Base-by-base conservation (phyloP, 2,329 filamentous ascomycete genomes). In the Fusarium foetens region DNA sequence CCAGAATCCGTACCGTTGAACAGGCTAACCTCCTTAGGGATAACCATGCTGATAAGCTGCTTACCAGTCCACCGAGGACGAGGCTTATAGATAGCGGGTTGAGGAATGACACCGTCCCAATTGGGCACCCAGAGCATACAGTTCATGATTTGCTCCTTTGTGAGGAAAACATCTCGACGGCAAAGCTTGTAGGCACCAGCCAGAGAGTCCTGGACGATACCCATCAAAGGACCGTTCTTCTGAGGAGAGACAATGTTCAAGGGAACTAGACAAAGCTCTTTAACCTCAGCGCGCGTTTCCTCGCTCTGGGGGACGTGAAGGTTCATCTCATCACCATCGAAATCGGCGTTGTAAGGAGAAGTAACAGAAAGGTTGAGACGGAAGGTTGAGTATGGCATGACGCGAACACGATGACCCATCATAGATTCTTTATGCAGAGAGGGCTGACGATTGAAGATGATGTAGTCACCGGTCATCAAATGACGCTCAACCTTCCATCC, bases 261-360 rank as follows among this genome's bases (percentile, higher is more conserved):
- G 1, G 96, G 96, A n/a, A 99, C 96, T 88, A 98, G 92, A 81
- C 95, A 98, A 19, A 99, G 89, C 80, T 98, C 92, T 81, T 91
- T 94, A 76, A 99, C 90, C 82, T 99, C 96, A 49, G 97, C 94
- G 68, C 96, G 93, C 38, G 97, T 97, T 83, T 99, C 97, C 80
- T 99, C 95, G 41, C 93, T 96, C 80, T 99, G 96, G 8, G 96
- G 97, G 58, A 99, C 97, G 88, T 99, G 96, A 84, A 99, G 90
- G 81, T 99, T 99, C 96, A 99, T 99, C 84, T 99, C 96, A 81
- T 99, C 96, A 84, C 96, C 96, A 80, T 99, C 96, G 84, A 99
- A 99, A 93, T 99, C 96, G 77, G 96, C 96, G 85, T 99, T 99
- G 87, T 99, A 99, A 0, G 96, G 96, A 33, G 95, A 97, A 1